phyloP scores from a whole-genome alignment of 2,329 filamentous ascomycete genomes.

The Penicillium hordei region DNA sequence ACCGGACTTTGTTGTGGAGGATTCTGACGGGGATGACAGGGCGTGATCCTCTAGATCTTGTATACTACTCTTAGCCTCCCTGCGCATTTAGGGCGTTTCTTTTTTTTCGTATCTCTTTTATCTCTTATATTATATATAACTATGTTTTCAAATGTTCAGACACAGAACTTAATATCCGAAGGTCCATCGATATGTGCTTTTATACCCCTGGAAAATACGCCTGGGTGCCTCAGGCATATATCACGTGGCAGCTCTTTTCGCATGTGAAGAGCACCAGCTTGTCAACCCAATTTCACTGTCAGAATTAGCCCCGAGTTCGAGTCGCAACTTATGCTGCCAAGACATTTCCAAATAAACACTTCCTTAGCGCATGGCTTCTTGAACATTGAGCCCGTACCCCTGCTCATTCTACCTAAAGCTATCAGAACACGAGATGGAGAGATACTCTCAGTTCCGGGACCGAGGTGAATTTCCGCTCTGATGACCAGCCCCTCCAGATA shows the following conservation, averaged over 20 bases:
- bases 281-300: not conserved
- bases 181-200: not conserved
- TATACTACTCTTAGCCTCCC: slow-evolving; percentile 9
- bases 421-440: slow-evolving; percentile 66
- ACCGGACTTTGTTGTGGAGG: slow-evolving; percentile 22
- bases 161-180: too few relatives aligned
- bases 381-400: not conserved
- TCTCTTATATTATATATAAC: not conserved
- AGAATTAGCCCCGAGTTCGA: not conserved
- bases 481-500: not conserved
- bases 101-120: not conserved
- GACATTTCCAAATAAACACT: not conserved
- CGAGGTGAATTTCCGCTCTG: slow-evolving; percentile 59
- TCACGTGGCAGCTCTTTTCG: slow-evolving; percentile 4
- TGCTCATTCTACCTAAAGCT: not conserved
- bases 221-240: not conserved
- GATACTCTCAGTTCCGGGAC: slow-evolving; percentile 90
- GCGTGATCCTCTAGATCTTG: slow-evolving; percentile 6
- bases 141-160: not conserved
- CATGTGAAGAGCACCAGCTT: slow-evolving; percentile 12
- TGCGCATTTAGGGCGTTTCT: not conserved
- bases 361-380: not conserved
- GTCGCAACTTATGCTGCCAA: not conserved
- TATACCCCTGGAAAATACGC: not conserved
- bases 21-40: slow-evolving; percentile 20